Base-by-base conservation (phyloP, 2,329 filamentous ascomycete genomes). In the Botrytis paeoniae region DNA sequence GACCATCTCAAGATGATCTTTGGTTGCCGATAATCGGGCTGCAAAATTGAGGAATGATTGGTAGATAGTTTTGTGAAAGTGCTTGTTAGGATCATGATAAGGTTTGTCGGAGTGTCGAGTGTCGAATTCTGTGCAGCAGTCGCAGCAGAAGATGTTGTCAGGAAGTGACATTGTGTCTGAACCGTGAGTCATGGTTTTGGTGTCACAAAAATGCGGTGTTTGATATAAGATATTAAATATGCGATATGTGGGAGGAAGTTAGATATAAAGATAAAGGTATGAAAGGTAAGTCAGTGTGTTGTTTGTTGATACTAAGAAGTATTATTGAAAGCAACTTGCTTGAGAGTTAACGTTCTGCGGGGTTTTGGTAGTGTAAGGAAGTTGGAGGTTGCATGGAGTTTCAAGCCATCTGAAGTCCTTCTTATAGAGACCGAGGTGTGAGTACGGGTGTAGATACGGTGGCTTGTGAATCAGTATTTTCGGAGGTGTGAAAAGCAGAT, bases 121-220 rank as follows among this genome's bases (percentile, higher is more conserved):
- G 2, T 61, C 60, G 22, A 66, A 32, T 54, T 45, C 43, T 3
- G 48, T 57, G 39, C 69, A 62, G 25, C 18, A 39, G 22, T 62
- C 29, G 48, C 72, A 73, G 69, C 72, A 73, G 51, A 73, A 72
- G 18, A 73, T 59, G 29, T 61, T 48, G 25, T 66, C 69, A n/a
- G 65, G 65, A 22, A 69, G 39, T 48, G 59, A 43, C 43, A 65
- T 25, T 10, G 37, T 41, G 29, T 41, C n/a, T 39, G 68, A 41
- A n/a, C 18, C n/a, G 65, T 62, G 57, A 63, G 71, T 57, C 71
- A 73, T 59, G 43, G 1, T 57, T 57, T 37, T 45, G 45, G 22
- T 43, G 45, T 68, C 65, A 68, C 37, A 41, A 68, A 68, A 57
- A 57, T 57, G 41, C 37, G 22, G 45, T 41, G 69, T 16, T 43